Evolutionary conservation across 2,329 filamentous ascomycete species (phyloP).

Genomic region (Ophiocordyceps camponoti-rufipedis): DNA sequence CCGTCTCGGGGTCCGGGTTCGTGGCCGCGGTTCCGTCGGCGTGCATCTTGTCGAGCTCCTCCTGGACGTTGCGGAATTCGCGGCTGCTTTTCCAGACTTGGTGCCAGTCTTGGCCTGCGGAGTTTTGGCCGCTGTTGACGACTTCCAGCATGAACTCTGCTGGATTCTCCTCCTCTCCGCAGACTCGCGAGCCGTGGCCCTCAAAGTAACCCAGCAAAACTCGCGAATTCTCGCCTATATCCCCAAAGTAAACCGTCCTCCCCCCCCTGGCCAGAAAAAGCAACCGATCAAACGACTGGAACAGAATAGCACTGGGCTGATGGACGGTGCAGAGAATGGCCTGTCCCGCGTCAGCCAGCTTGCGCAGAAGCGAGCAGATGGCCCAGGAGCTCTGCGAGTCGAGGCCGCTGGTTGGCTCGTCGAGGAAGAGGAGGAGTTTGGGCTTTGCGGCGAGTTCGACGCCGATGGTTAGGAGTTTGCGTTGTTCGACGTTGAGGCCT

Average conservation of each 20-base stretch:
- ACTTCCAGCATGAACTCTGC: slow-evolving; percentile 63
- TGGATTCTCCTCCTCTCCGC: slow-evolving; percentile 53
- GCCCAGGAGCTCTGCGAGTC: slow-evolving; percentile 90
- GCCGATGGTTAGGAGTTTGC: slow-evolving; percentile 73
- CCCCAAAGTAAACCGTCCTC: slow-evolving; percentile 64
- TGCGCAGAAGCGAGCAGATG: slow-evolving; percentile 74
- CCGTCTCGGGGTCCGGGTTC: too few species aligned
- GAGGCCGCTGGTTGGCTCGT: slow-evolving; percentile 87
- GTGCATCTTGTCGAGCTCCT: slow-evolving; percentile 29
- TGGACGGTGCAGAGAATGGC: slow-evolving; percentile 96
- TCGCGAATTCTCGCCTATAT: slow-evolving; percentile 54
- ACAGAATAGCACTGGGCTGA: slow-evolving; percentile 88
- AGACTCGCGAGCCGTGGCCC: slow-evolving; percentile 45
- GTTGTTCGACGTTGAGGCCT: slow-evolving; percentile 56
- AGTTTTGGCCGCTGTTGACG: slow-evolving; percentile 42
- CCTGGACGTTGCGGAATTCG: slow-evolving; percentile 36
- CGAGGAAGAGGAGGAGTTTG: slow-evolving; percentile 73
- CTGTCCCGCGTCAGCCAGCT: slow-evolving; percentile 73
- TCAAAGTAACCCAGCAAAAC: slow-evolving; percentile 61
- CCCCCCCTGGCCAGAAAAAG: slow-evolving; percentile 66
- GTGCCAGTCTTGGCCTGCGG: slow-evolving; percentile 47
- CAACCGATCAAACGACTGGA: slow-evolving; percentile 75
- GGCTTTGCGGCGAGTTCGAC: slow-evolving; percentile 93
- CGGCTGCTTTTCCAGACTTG: slow-evolving; percentile 39
- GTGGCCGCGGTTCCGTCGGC: slow-evolving; percentile 27